Evolutionary conservation across 495 filamentous ascomycete species (phyloP), one percentile per base, ranked within the genome.

Genomic region (Penicillium odoratum): DNA sequence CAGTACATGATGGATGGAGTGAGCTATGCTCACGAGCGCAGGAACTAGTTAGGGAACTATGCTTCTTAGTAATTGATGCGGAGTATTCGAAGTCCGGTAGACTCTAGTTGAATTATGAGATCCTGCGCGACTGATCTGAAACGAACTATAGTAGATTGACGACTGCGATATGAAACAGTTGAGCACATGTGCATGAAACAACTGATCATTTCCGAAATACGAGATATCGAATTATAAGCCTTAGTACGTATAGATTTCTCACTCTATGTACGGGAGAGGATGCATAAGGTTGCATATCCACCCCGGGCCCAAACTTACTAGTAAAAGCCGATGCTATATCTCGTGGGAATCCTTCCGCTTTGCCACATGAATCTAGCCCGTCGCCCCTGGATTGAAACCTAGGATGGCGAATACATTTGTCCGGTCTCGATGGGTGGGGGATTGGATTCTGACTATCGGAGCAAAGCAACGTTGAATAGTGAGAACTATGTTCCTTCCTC

Each of bases 271-370:
- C 8, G 18, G 34, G 10, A 21, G 36, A 53, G 51, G 51, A 53
- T 53, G 34, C 51, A 53, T 53, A 53, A 53, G 36, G 51, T 42
- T 51, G 49, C 49, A 51, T 51, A 33, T 15, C 18, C 48, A 31
- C 48, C 33, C 29, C 1, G 33, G 26, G 44, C 5, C 8, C 36
- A 7, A 16, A 28, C 4, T 30, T 5, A 43, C 5, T 16, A 34
- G 18, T 18, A 42, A 30, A 7, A 53, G 51, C 15, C 44, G 11
- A 21, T 21, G 21, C 21, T 21, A 21, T 21, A 21, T 30, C 25
- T 18, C 51, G 36, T 44, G 51, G 51, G 16, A 16, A 29, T 43
- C 51, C 28, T n/a, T 13, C 28, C 28, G 10, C 16, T 7, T 46
- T 46, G 43, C 43, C 43, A 46, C 18, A 26, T 46, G 4, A 5